phyloP scores from a whole-genome alignment of 1,284 basidiomycete species.

The Puccinia horiana region DNA sequence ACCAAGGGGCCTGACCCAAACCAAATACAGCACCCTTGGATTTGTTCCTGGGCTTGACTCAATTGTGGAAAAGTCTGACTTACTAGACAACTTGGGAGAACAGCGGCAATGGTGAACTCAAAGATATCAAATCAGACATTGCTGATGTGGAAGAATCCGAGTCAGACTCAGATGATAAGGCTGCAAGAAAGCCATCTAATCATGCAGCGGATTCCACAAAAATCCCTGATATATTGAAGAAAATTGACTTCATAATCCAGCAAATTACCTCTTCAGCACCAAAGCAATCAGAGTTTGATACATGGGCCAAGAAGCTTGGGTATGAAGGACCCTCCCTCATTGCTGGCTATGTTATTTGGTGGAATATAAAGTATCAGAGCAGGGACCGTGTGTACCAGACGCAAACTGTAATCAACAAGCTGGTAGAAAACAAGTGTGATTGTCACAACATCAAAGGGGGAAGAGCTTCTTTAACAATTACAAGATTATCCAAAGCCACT shows the following conservation, averaged over 20 bases:
- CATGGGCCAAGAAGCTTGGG: neutral
- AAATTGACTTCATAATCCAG: slow-evolving; percentile 17
- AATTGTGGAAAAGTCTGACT: neutral
- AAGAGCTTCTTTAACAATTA: neutral
- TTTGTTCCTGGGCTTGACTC: neutral
- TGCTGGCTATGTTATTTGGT: neutral
- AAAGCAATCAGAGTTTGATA: neutral
- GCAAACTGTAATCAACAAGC: neutral
- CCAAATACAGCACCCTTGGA: neutral
- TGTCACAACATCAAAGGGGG: neutral
- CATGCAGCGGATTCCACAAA: neutral
- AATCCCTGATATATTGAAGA: neutral
- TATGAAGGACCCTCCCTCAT: neutral
- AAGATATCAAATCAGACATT: no score
- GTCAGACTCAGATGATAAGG: neutral
- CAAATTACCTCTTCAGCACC: neutral
- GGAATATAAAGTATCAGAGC: neutral
- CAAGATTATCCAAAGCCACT: neutral
- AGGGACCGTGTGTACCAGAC: neutral
- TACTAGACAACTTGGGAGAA: neutral
- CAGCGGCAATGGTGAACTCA: no score
- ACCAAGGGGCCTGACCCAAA: no score
- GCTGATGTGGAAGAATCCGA: no score
- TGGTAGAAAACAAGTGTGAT: neutral
- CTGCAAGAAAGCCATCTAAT: no score